A percentile compares a stretch with the other conserved stretches of the same genome.
Conservation (phyloP, 2,329 filamentous ascomycete genomes). For the Calonectria hawksworthii region DNA sequence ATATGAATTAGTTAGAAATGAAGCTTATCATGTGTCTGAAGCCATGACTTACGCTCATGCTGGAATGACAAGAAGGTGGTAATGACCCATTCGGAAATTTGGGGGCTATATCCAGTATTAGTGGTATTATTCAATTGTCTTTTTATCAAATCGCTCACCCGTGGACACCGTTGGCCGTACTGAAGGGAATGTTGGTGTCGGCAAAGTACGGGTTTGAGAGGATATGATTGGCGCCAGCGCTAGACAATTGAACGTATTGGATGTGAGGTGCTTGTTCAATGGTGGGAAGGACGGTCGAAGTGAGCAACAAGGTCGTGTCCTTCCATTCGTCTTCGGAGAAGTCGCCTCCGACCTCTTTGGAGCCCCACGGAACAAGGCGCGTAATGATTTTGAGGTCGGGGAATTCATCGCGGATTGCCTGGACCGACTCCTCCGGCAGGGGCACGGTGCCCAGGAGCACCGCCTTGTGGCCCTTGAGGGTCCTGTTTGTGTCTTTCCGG, state of each 20-base stretch:
- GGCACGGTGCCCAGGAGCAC: slow-evolving; percentile 55
- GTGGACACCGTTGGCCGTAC: slow-evolving; percentile 70
- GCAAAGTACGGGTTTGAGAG: slow-evolving; percentile 61
- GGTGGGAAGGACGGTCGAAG: slow-evolving; percentile 58
- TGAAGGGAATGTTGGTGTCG: slow-evolving; percentile 65
- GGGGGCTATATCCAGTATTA: slow-evolving; percentile 55
- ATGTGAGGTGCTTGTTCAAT: slow-evolving; percentile 61
- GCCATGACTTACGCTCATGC: slow-evolving; percentile 57
- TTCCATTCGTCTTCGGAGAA: slow-evolving; percentile 58
- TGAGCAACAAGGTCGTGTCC: slow-evolving; percentile 63
- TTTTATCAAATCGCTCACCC: slow-evolving; percentile 54
- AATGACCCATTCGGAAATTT: slow-evolving; percentile 71
- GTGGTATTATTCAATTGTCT: not conserved
- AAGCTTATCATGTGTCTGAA: not conserved
- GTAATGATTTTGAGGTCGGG: slow-evolving; percentile 59
- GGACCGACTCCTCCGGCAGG: slow-evolving; percentile 51
- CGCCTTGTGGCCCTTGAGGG: slow-evolving; percentile 64
- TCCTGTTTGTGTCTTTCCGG: slow-evolving; percentile 47
- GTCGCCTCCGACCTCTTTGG: slow-evolving; percentile 37
- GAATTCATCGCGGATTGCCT: slow-evolving; percentile 55
- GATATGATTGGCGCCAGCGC: slow-evolving; percentile 67
- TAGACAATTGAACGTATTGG: slow-evolving; percentile 67
- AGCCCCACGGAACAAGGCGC: slow-evolving; percentile 47
- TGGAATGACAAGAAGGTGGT: slow-evolving; percentile 64
- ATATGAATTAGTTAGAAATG: not conserved